Conservation (phyloP, 2,329 filamentous ascomycete genomes). For the Aspergillus uvarum region DNA sequence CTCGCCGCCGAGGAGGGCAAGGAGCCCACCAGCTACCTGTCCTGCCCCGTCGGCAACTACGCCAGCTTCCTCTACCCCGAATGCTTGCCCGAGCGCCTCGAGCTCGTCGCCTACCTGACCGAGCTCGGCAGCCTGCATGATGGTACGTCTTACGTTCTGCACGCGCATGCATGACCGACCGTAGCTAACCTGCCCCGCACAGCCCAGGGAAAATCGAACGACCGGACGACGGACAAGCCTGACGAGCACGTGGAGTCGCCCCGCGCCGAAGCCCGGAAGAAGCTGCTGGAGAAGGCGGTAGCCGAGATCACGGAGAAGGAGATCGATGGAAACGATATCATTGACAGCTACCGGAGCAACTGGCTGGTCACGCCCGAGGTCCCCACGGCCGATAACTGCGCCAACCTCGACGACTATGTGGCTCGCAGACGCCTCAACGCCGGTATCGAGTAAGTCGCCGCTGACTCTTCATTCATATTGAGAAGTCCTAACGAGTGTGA, state of each 20-base stretch:
- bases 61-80: constrained; percentile 16
- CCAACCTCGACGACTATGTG: constrained; percentile 15
- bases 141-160: constrained; percentile 7
- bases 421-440: constrained; percentile 14
- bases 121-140: constrained; percentile 13
- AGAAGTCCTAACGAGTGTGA: neutral
- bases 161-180: neutral
- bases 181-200: neutral
- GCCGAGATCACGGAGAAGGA: constrained; percentile 11
- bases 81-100: constrained; percentile 13
- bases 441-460: constrained; percentile 12
- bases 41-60: constrained; percentile 15
- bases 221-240: neutral
- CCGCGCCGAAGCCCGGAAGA: constrained; percentile 6
- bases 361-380: constrained; percentile 15
- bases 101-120: constrained; percentile 13
- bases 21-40: constrained; percentile 9
- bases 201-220: constrained; percentile 4
- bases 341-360: constrained; percentile 15
- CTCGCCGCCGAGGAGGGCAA: constrained; percentile 6
- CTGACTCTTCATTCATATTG: too few relatives aligned
- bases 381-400: constrained; percentile 13
- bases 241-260: constrained; percentile 12
- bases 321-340: constrained; percentile 15
- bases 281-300: constrained; percentile 12